These are phyloP conservation scores for Podospora pseudoanserina DNA, from an alignment of 495 filamentous ascomycete species.

Conservation along the genomic window DNA sequence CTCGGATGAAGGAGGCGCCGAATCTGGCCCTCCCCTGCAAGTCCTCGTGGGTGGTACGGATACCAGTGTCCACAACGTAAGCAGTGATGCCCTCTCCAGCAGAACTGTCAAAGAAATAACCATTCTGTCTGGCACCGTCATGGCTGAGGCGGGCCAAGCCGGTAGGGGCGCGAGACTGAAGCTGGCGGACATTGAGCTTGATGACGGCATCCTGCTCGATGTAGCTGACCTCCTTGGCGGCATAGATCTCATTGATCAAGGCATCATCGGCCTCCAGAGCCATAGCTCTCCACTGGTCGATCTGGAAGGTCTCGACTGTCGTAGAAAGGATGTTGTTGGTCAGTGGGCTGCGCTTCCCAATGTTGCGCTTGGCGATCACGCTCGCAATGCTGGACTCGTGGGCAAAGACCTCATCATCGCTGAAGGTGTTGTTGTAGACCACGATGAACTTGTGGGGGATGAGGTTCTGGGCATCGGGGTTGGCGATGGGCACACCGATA, in stretches of 20 bases:
- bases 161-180: conserved; percentile 39
- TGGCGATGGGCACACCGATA: conserved; percentile 45
- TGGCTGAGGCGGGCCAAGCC: conserved; percentile 46
- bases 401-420: conserved; percentile 37
- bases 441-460: conserved; percentile 50
- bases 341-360: conserved; percentile 39
- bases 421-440: conserved; percentile 47
- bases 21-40: conserved; percentile 45
- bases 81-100: conserved; percentile 46
- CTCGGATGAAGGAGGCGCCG: conserved; percentile 36
- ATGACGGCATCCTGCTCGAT: conserved; percentile 47
- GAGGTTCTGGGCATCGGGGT: conserved; percentile 35
- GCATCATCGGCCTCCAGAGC: conserved; percentile 47
- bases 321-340: conserved; percentile 41
- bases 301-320: conserved; percentile 38
- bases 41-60: conserved; percentile 42
- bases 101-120: conserved; percentile 44
- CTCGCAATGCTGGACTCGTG: conserved; percentile 41
- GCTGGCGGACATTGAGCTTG: conserved; percentile 30
- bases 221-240: conserved; percentile 44
- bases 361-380: conserved; percentile 46
- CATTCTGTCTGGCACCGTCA: conserved; percentile 23
- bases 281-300: conserved; percentile 47
- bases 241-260: conserved; percentile 44
- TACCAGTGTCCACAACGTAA: conserved; percentile 51